These are phyloP conservation scores for Orychophragmus violaceus DNA, from an alignment of 345 rosid genomes.

Conservation along the genomic window DNA sequence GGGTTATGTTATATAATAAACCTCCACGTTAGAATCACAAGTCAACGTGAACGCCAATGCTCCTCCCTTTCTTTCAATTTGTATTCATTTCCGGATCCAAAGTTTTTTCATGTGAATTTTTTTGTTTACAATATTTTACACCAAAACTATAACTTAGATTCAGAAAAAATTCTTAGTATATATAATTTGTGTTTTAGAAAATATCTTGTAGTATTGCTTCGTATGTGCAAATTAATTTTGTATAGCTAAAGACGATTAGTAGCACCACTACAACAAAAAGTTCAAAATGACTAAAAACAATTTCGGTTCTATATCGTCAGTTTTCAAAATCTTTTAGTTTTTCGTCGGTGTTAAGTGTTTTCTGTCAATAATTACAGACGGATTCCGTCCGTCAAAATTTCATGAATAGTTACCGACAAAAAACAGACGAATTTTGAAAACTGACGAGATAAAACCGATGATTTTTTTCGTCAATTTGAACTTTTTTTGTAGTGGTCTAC, in stretches of 20 bases:
- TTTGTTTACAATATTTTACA: not conserved
- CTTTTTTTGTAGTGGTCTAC: no score
- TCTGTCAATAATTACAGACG: no score
- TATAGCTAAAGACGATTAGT: no score
- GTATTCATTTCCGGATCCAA: not conserved
- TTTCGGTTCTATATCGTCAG: not conserved
- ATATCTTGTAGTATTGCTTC: not conserved
- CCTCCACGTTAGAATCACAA: slow-evolving; percentile 10
- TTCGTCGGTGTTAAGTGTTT: no score
- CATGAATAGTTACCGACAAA: no score
- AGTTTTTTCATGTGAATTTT: not conserved
- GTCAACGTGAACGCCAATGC: slow-evolving; percentile 8
- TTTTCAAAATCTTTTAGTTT: not conserved
- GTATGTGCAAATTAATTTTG: no score
- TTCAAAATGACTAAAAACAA: no score
- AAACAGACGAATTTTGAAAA: no score
- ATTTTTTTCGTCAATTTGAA: no score
- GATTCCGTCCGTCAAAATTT: no score
- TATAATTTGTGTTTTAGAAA: not conserved
- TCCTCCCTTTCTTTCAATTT: not conserved
- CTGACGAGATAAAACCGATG: no score
- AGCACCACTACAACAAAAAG: no score
- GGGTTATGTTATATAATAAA: not conserved
- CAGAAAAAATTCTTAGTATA: not conserved
- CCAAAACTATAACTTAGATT: not conserved